Evolutionary conservation across 495 filamentous ascomycete genomes (phyloP).

Genomic region (Astrothelium subdiscretum): DNA sequence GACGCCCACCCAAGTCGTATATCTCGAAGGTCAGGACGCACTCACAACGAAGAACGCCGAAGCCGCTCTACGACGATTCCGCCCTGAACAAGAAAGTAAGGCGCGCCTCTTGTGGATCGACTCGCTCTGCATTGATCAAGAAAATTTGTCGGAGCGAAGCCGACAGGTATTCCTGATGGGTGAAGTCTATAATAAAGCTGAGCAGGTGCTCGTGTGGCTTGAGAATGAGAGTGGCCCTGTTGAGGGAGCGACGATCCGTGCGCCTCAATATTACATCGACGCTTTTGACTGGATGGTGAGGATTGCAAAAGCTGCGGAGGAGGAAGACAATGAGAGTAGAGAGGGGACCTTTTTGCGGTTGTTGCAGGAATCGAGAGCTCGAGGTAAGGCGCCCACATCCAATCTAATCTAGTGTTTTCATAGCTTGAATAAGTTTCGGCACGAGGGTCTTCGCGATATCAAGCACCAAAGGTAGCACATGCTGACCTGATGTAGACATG

Average conservation of each 20-base stretch:
- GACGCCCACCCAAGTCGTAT: not conserved
- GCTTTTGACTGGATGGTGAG: not conserved
- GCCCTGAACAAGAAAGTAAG: not conserved
- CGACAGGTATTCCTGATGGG: conserved; percentile 5
- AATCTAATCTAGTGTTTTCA: not conserved
- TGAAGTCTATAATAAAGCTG: not conserved
- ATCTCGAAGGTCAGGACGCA: not conserved
- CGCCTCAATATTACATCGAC: not conserved
- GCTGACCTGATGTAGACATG: not conserved
- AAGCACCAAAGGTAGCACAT: not conserved
- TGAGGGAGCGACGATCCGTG: not conserved
- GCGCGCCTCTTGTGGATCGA: conserved; percentile 4
- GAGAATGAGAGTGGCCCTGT: not conserved
- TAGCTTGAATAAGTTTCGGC: not conserved
- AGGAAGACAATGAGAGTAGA: not conserved
- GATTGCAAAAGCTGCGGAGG: not conserved
- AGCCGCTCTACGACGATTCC: not conserved
- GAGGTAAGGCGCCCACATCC: not conserved
- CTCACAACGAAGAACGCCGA: conserved; percentile 1
- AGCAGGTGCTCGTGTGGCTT: not conserved
- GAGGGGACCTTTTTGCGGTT: not conserved
- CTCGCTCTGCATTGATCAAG: conserved; percentile 2
- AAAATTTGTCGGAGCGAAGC: not conserved
- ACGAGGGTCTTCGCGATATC: not conserved
- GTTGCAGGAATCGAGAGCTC: not conserved